Conservation (phyloP, 768 basidiomycete species). For the Clitopilus passeckerianus region DNA sequence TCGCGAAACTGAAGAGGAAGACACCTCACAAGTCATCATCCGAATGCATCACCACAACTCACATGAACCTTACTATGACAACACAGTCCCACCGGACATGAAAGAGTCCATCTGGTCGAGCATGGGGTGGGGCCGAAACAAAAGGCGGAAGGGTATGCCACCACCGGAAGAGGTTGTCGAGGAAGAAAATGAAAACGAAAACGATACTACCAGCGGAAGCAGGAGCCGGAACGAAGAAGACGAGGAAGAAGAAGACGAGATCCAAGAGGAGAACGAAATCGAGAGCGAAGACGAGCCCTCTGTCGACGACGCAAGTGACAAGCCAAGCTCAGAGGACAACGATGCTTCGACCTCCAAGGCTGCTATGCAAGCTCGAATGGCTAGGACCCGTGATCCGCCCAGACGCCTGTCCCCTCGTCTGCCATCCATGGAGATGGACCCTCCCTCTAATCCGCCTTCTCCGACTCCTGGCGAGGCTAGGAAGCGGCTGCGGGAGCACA, state of each 20-base stretch:
- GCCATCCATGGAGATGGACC: neutral
- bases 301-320: neutral
- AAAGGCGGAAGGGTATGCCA: neutral
- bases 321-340: neutral
- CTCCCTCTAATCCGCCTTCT: neutral
- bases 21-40: constrained; percentile 26
- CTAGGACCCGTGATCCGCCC: neutral
- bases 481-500: constrained; percentile 34
- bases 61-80: constrained; percentile 38
- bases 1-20: constrained; percentile 21
- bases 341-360: neutral
- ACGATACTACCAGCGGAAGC: constrained; percentile 3
- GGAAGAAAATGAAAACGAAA: neutral
- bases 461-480: constrained; percentile 22
- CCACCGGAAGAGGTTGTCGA: constrained; percentile 4
- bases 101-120: constrained; percentile 28
- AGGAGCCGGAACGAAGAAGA: constrained; percentile 3
- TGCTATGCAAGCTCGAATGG: neutral
- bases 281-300: constrained; percentile 1
- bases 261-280: constrained; percentile 4
- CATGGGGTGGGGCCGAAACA: constrained; percentile 19
- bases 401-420: neutral
- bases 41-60: constrained; percentile 40
- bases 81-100: constrained; percentile 30
- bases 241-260: constrained; percentile 1